A percentile compares a stretch with the other conserved stretches of the same genome.
These are phyloP conservation scores for Neocatenulostroma microsporum DNA, from an alignment of 2,329 filamentous ascomycete genomes.

Conservation along the genomic window DNA sequence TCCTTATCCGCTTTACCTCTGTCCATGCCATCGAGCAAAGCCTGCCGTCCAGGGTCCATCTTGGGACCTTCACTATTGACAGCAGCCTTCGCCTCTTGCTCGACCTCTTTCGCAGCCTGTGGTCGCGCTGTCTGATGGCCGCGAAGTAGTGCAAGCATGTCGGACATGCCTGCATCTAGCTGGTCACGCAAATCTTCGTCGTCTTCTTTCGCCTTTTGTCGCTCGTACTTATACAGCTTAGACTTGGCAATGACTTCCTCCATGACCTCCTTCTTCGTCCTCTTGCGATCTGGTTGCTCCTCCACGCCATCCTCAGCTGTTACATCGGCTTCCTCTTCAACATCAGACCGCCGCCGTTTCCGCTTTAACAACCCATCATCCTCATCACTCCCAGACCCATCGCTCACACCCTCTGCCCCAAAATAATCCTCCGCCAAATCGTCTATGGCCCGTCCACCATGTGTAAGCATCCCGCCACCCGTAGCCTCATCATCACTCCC, in stretches of 20 bases:
- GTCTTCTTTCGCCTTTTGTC: slow-evolving; percentile 84
- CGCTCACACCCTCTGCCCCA: slow-evolving; percentile 35
- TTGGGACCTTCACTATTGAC: slow-evolving; percentile 32
- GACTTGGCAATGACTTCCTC: slow-evolving; percentile 97
- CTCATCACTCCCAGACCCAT: slow-evolving; percentile 20
- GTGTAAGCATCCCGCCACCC: slow-evolving; percentile 55
- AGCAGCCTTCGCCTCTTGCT: slow-evolving; percentile 23
- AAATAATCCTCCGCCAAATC: slow-evolving; percentile 76
- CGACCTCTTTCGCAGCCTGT: slow-evolving; percentile 29
- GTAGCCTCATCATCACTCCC: slow-evolving; percentile 69
- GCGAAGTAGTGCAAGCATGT: slow-evolving; percentile 64
- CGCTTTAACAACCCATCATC: slow-evolving; percentile 35
- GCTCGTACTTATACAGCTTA: slow-evolving; percentile 88
- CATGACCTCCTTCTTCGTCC: slow-evolving; percentile 95
- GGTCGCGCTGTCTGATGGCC: no score
- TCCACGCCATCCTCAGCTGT: slow-evolving; percentile 43
- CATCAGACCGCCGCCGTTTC: slow-evolving; percentile 33
- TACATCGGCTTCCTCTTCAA: slow-evolving; percentile 45
- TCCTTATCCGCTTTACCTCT: slow-evolving; percentile 68
- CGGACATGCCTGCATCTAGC: slow-evolving; percentile 73
- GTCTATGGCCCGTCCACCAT: slow-evolving; percentile 59
- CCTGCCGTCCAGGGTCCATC: slow-evolving; percentile 55
- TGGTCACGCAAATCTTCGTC: slow-evolving; percentile 81
- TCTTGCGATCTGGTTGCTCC: slow-evolving; percentile 71
- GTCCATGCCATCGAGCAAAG: slow-evolving; percentile 53